Evolutionary conservation across 305 asterid genomes (phyloP).

Genomic region (Stenogyne calaminthoides): DNA sequence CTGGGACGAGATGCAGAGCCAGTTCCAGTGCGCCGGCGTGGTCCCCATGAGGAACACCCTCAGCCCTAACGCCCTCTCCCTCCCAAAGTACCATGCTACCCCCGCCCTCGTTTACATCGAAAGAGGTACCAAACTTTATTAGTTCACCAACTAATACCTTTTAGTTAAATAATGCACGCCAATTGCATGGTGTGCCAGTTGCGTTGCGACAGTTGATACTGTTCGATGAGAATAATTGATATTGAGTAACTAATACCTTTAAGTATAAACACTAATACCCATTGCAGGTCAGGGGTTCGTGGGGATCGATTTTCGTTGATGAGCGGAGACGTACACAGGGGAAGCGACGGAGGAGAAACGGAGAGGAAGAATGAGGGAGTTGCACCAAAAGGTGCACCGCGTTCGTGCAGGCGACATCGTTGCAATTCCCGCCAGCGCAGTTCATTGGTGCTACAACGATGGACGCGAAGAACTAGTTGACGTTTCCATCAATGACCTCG

Average conservation of each 20-base stretch:
- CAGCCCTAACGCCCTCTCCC: conserved; percentile 52
- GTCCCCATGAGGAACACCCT: conserved; percentile 46
- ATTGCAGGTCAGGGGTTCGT: conserved; percentile 58
- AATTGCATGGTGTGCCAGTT: no score
- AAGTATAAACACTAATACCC: no score
- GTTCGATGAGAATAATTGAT: no score
- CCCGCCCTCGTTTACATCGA: conserved; percentile 67
- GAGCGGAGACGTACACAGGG: conserved; percentile 53
- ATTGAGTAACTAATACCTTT: no score
- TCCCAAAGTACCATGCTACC: conserved; percentile 65
- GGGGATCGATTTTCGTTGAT: conserved; percentile 60
- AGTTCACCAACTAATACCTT: no score
- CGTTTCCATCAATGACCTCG: conserved; percentile 65
- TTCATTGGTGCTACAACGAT: conserved; percentile 74
- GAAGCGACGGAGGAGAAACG: conserved; percentile 25
- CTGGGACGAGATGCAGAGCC: conserved; percentile 57
- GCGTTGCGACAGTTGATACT: no score
- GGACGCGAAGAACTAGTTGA: conserved; percentile 59
- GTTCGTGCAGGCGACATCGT: conserved; percentile 61
- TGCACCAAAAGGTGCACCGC: conserved; percentile 68
- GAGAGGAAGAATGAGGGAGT: conserved; percentile 33
- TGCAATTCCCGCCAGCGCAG: conserved; percentile 67
- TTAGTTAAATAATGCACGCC: no score
- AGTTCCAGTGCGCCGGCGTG: conserved; percentile 77
- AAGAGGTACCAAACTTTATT: conserved; percentile 41